Base-by-base conservation (phyloP, 371 early-diverging fungal species). In the Apophysomyces trapeziformis region DNA sequence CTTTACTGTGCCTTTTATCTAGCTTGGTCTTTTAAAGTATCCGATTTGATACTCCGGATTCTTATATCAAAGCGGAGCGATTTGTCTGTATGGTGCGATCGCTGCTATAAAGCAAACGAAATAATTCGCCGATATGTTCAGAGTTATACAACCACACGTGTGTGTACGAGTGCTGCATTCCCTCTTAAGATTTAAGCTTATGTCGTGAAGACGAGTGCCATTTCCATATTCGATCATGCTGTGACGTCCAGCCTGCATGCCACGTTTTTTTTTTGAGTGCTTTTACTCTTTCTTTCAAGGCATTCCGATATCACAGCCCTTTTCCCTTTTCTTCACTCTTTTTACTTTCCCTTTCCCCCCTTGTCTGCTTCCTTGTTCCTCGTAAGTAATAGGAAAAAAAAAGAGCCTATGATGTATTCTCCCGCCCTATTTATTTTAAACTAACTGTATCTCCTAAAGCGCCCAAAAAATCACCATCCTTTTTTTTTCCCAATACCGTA, bases 111-210 rank as follows among this genome's bases (percentile, higher is more conserved):
- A 45, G 16, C n/a, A 50, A 50, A 21, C 9, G 2, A 9, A 9
- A 50, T 50, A 50, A 50, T 50, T 26, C 54, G 54, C 54, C 54
- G 54, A 50, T 21, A 50, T 26, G 32, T 16, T 21, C 21, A 21
- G 54, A 18, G 54, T 50, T 50, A 16, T 50, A 50, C 21, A 47
- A 21, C 54, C 54, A 21, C 54, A 50, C 54, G 54, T 50, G 54
- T 50, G 21, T 16, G 21, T 21, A 21, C 54, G 21, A 50, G 54
- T 50, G 54, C 54, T 50, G 54, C 21, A 21, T 50, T 50, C 54
- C 54, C 21, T 50, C 54, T 50, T 50, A 50, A 50, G 54, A 47
- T 18, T 50, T 50, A 50, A 50, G 21, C 54, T 50, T 50, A 7
- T 26, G 21, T 41, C 41, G 41, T 41, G 41, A 41, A 41, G 41